Evolutionary conservation across 495 filamentous ascomycete species (phyloP).

Genomic region (Penicillium taxi): DNA sequence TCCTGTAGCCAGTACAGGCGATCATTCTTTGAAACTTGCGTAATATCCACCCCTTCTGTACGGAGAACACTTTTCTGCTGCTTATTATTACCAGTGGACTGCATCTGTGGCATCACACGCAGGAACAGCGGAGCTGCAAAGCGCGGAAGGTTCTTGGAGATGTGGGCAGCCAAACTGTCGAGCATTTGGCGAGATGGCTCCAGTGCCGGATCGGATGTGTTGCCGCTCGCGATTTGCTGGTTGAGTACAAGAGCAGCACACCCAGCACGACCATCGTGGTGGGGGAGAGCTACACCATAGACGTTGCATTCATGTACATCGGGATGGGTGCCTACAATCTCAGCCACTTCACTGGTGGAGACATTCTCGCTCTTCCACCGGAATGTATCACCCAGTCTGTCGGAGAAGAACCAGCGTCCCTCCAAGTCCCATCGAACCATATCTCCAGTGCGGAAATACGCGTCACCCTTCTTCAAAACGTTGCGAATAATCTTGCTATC

Average conservation of each 20-base stretch:
- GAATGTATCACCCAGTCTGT: conserved; percentile 91
- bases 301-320: conserved; percentile 74
- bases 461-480: conserved; percentile 74
- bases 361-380: conserved; percentile 96
- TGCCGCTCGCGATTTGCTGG: conserved; percentile 29
- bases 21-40: conserved; percentile 46
- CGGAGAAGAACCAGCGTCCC: conserved; percentile 74
- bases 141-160: conserved; percentile 51
- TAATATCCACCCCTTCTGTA: conserved; percentile 65
- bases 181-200: conserved; percentile 39
- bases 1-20: conserved; percentile 62
- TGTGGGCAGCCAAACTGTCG: conserved; percentile 52
- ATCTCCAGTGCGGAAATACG: conserved; percentile 82
- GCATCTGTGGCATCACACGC: conserved; percentile 52
- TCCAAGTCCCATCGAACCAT: conserved; percentile 63
- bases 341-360: conserved; percentile 67
- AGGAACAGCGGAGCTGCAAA: conserved; percentile 78
- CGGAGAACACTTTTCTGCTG: conserved; percentile 68
- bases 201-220: conserved; percentile 14
- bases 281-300: conserved; percentile 74
- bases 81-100: conserved; percentile 79
- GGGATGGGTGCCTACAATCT: conserved; percentile 60
- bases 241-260: conserved; percentile 64
- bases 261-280: conserved; percentile 80
- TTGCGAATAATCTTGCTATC: conserved; percentile 70